Evolutionary conservation across 345 rosid genomes (phyloP).

Genomic region (Aquilaria malaccensis): DNA sequence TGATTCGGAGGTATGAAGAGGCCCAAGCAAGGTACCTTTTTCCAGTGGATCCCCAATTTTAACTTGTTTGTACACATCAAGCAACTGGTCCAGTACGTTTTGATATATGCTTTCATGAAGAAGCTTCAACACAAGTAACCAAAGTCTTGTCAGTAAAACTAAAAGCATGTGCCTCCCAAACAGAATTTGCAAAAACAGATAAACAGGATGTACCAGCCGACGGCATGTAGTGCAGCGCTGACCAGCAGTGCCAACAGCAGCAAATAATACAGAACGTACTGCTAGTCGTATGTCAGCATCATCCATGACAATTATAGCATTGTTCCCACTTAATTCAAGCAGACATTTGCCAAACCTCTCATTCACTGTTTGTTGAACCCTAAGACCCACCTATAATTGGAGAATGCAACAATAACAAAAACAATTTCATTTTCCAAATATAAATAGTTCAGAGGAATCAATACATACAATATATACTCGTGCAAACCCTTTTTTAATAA

Average conservation of each 20-base stretch:
- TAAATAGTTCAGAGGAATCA: not conserved
- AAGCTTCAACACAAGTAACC: constrained; percentile 45
- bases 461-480: no score
- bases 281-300: constrained; percentile 88
- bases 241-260: constrained; percentile 98
- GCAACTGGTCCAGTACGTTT: constrained; percentile 62
- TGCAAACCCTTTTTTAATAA: no score
- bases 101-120: constrained; percentile 81
- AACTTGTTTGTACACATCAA: constrained; percentile 74
- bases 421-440: not conserved
- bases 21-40: constrained; percentile 82
- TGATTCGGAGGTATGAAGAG: constrained; percentile 69
- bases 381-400: constrained; percentile 61
- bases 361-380: constrained; percentile 74
- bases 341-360: constrained; percentile 86
- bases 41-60: constrained; percentile 88
- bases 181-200: constrained; percentile 13
- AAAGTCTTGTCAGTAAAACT: constrained; percentile 5
- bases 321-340: constrained; percentile 95
- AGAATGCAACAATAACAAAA: constrained; percentile 9
- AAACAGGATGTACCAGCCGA: constrained; percentile 61
- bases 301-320: constrained; percentile 89
- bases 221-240: constrained; percentile 99
- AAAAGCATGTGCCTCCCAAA: not conserved
- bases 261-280: constrained; percentile 79